Base-by-base conservation (phyloP, 2,329 filamentous ascomycete genomes). In the Fusarium sulawesiense region DNA sequence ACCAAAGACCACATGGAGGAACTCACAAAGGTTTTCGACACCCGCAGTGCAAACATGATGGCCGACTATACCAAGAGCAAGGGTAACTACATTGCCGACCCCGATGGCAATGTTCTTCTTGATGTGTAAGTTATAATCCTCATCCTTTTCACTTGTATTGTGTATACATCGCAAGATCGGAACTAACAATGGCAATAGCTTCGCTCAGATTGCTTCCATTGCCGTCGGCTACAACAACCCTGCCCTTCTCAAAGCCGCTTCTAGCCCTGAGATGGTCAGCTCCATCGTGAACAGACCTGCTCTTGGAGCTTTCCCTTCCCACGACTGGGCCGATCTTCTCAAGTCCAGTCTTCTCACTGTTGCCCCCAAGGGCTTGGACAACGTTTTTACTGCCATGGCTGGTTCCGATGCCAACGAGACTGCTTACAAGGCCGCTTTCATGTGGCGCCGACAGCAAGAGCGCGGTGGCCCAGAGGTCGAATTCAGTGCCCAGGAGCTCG, bases 361-460 rank as follows among this genome's bases (percentile, higher is more conserved):
- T 50, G 93, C 94, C 0, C 94, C 94, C 64, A 91, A 91, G 79
- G 94, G 94, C 34, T 83, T 95, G 68, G 83, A 94, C 84, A 92
- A 97, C 81, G 93, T 97, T 74, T 97, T 97, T 83, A 97, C 94
- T 20, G 93, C 91, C 71, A 92, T 93, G 85, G 89, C 93, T 56
- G 94, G 94, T 66, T 97, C 93, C 21, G 94, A 97, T 77, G 94
- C 94, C 81, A 97, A 97, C 83, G 94, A 97, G 84, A 92, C 93
- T 34, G 94, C 94, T 45, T 97, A 93, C 88, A 97, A 97, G 84
- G 94, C 94, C 11, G 94, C 94, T 51, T 97, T 97, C 84, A 97
- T 97, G 91, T 97, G 91, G 87, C 91, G 91, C 77, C 90, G 92
- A 50, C 92, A 93, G 80, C 86, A 89, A 69, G 89, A 96, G 82